Evolutionary conservation across 2,329 filamentous ascomycete genomes (phyloP).

Genomic region (Trichoderma gracile): DNA sequence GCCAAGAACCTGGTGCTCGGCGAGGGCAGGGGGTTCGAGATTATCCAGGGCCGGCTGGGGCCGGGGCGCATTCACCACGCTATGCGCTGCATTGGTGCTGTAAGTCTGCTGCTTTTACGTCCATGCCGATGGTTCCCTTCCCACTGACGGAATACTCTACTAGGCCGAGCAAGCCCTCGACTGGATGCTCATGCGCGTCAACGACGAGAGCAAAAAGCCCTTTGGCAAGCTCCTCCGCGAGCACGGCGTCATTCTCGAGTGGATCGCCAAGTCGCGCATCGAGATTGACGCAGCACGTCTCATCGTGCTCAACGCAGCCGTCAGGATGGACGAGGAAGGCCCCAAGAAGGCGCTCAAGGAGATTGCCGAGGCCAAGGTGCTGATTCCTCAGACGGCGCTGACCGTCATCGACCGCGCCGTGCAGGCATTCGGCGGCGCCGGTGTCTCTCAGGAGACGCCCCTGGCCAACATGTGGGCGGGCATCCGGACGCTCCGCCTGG

Average conservation of each 20-base stretch:
- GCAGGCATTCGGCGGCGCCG: conserved; percentile 87
- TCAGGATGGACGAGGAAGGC: conserved; percentile 87
- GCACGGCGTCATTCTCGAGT: conserved; percentile 93
- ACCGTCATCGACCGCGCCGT: conserved; percentile 92
- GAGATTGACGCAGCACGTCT: conserved; percentile 93
- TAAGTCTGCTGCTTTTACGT: conserved; percentile 40
- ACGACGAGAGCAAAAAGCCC: conserved; percentile 85
- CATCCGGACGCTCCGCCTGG: conserved; percentile 79
- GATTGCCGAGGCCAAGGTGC: conserved; percentile 93
- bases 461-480: conserved; percentile 80
- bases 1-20: conserved; percentile 83
- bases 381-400: conserved; percentile 79
- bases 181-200: conserved; percentile 92
- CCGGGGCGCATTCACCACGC: conserved; percentile 97
- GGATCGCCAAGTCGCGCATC: conserved; percentile 87
- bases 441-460: conserved; percentile 92
- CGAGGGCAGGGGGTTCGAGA: conserved; percentile 93
- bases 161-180: conserved; percentile 85
- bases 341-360: conserved; percentile 89
- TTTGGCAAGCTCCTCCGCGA: conserved; percentile 85
- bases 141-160: no score
- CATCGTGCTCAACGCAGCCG: conserved; percentile 88
- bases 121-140: not conserved
- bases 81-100: conserved; percentile 89
- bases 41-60: conserved; percentile 94